Evolutionary conservation across 805 yeast genomes (phyloP), one percentile per base, ranked within the genome.

Genomic region (Schwanniomyces vanrijiae): DNA sequence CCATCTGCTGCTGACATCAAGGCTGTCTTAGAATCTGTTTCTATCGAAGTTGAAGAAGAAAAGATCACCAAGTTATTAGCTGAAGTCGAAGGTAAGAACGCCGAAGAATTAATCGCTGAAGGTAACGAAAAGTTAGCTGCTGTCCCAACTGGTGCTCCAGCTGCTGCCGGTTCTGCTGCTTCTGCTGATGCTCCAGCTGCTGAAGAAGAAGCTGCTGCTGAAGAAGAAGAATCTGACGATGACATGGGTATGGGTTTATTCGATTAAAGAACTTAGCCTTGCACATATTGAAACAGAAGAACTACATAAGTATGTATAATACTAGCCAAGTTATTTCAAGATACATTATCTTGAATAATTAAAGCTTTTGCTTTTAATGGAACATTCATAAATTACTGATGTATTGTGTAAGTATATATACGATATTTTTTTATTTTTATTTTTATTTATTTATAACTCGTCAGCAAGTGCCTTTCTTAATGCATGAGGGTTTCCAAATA

Each of bases 71-170:
- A 86, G 64, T 83, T 94, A 68, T 76, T 94, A 65, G 63, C 87
- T 62, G 88, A 94, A 67, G 81, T 94, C 65, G 94, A 90, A 75
- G 99, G 98, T 77, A 94, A 94, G 86, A 69, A 88, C 69, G 82
- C 89, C 65, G 83, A 77, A 62, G 96, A 89, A 71, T 84, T 94
- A 78, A 84, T 94, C 65, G 87, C 96, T 65, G 94, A 84, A 80
- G 99, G 99, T 82, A 78, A 87, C 77, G 78, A 86, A 79, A 94
- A 94, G 83, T 88, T 94, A 73, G 95, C 98, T 63, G 84, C 98
- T 61, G 95, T 92, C 60, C 97, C 98, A 77, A 66, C 97, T 68
- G 97, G 97, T 75, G 97, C 96, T 79, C 94, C 97, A 74, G 96
- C 94, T 75, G 82, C 90, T 67, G 77, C 94, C 61, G 75, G 86